Evolutionary conservation across 768 basidiomycete species (phyloP).

Genomic region (Collybiopsis confluens): DNA sequence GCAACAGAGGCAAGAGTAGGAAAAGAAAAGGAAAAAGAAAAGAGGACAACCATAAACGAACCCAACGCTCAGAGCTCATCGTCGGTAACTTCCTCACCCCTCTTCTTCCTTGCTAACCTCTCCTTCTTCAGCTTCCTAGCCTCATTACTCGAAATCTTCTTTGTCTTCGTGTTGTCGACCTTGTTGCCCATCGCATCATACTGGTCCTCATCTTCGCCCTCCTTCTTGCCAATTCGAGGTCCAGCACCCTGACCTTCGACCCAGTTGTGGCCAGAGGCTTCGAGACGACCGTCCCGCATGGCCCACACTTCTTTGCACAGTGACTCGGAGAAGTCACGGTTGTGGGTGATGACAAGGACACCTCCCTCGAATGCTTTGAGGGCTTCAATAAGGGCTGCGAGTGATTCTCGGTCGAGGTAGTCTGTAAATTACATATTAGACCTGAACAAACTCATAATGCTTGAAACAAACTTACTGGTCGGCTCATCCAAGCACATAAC

Average conservation of each 20-base stretch:
- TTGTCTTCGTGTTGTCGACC: conserved; percentile 77
- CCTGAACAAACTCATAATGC: conserved; percentile 11
- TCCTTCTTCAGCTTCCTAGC: conserved; percentile 95
- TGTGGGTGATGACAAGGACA: conserved; percentile 97
- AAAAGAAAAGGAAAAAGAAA: conserved; percentile 5
- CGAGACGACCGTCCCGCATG: conserved; percentile 94
- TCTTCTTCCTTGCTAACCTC: conserved; percentile 85
- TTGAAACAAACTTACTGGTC: conserved; percentile 57
- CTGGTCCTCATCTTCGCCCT: conserved; percentile 82
- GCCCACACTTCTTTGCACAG: conserved; percentile 99
- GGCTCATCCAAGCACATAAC: conserved; percentile 96
- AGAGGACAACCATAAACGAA: not conserved
- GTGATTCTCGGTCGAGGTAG: conserved; percentile 99
- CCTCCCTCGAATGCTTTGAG: conserved; percentile 98
- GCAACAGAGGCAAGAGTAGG: not conserved
- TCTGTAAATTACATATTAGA: conserved; percentile 43
- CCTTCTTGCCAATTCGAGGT: conserved; percentile 90
- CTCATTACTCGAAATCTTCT: conserved; percentile 82
- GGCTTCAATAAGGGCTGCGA: conserved; percentile 97
- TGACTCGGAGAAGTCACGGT: conserved; percentile 98
- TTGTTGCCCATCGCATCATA: conserved; percentile 99
- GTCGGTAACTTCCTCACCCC: conserved; percentile 74
- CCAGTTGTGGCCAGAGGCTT: conserved; percentile 99
- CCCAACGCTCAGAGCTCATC: conserved; percentile 61
- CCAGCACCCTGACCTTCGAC: conserved; percentile 98